A percentile compares a stretch with the other conserved stretches of the same genome.
Conservation (phyloP, 192 early-diverging fungal species). For the Coemansia sp. region DNA sequence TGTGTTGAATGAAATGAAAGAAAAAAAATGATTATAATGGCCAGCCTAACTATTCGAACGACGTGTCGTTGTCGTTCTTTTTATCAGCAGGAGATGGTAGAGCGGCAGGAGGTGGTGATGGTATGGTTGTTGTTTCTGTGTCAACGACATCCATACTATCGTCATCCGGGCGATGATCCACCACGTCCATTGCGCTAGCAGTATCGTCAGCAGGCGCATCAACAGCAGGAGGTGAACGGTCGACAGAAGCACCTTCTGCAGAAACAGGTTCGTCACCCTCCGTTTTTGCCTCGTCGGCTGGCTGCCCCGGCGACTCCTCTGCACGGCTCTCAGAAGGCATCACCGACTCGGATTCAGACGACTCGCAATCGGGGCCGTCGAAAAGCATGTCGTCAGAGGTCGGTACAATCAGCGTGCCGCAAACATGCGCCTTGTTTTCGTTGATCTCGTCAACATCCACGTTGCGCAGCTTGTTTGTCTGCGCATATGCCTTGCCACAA, state of each 20-base stretch:
- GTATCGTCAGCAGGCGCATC: not conserved
- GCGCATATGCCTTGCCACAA: constrained; percentile 27
- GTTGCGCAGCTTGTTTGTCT: constrained; percentile 16
- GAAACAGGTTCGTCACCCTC: too few species aligned
- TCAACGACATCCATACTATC: not conserved
- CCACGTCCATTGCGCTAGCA: not conserved
- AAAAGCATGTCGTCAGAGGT: constrained; percentile 1
- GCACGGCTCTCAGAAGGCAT: not conserved
- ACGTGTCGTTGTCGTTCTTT: not conserved
- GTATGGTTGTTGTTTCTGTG: too few species aligned
- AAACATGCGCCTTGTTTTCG: constrained; percentile 19
- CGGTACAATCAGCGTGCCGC: constrained; percentile 14
- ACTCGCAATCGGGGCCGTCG: not conserved
- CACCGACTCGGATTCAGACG: not conserved
- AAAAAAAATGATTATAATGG: too few species aligned
- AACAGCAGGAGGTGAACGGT: not conserved
- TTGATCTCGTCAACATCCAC: constrained; percentile 22
- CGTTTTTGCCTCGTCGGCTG: too few species aligned
- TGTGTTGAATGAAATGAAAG: too few species aligned
- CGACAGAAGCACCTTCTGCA: not conserved
- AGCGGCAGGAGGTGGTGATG: too few species aligned
- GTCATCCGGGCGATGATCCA: not conserved
- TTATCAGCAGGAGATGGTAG: too few species aligned
- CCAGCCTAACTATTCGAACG: not conserved
- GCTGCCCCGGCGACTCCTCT: too few species aligned